Base-by-base conservation (phyloP, 1,139 yeast genomes). In the Scheffersomyces lignicola region DNA sequence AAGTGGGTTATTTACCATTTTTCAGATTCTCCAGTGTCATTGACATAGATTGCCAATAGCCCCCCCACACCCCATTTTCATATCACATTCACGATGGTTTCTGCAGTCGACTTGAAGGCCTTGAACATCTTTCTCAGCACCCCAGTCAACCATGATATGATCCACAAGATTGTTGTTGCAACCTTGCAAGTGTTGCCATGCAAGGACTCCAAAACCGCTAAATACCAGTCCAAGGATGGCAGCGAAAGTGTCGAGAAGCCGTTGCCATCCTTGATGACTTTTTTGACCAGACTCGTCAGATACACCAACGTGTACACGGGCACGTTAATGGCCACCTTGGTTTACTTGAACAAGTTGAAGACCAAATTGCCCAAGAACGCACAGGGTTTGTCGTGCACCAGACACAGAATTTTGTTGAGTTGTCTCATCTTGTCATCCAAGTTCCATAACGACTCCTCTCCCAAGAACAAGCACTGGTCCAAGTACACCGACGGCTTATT, bases 381-480 rank as follows among this genome's bases (percentile, higher is more conserved):
- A 22, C 81, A 78, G 48, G 92, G 92, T 21, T 63, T 82, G 43
- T 85, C 89, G 21, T 82, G 88, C 45, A 83, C 94, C 2, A 72
- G 87, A 52, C 92, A 84, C 58, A 70, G 94, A 51, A 80, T 84
- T 41, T 78, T 84, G 47, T 68, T 84, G 41, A 83, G 88, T 11
- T 81, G 89, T 53, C 62, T 84, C 48, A 82, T 84, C 38, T 69
- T 84, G 42, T 76, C 87, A 15, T 78, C 88, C 32, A 84, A 84
- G 57, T 80, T 70, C 58, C 85, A 81, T 63, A 83, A 83, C 58
- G 94, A 84, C 53, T 78, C 84, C 9, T 78, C 86, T 14, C 89
- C 90, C 41, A 78, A 82, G 52, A 84, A 83, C 59, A 66, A 69
- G 46, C 89, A 83, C 58, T 84, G 94, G 94, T 81, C 87, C 25